A percentile compares a stretch with the other conserved stretches of the same genome.
Conservation (phyloP, 306 rosid species). For the Lathyrus tuberosus region DNA sequence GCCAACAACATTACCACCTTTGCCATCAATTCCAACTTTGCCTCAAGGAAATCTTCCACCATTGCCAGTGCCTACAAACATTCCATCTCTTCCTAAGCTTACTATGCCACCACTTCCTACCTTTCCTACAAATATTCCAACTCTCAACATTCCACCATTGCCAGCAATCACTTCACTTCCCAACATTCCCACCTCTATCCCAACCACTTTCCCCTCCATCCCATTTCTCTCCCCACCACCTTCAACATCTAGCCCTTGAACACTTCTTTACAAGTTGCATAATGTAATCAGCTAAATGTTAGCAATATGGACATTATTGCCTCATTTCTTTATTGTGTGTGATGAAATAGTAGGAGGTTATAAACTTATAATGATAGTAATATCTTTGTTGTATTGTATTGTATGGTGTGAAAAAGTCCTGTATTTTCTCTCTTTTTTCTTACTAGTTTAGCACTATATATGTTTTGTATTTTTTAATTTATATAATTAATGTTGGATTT, state of each 20-base stretch:
- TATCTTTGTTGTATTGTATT: slow-evolving; percentile 25
- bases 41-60: slow-evolving; percentile 18
- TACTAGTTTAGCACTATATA: neutral
- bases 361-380: neutral
- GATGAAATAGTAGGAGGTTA: neutral
- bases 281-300: too few species aligned
- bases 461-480: neutral
- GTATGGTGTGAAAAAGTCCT: neutral
- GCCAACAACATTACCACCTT: slow-evolving; percentile 19
- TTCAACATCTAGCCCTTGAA: slow-evolving; percentile 41
- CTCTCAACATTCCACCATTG: slow-evolving; percentile 27
- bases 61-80: neutral
- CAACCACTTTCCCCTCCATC: slow-evolving; percentile 36
- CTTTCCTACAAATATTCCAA: slow-evolving; percentile 12
- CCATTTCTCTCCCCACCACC: slow-evolving; percentile 51
- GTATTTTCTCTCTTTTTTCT: neutral
- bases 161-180: slow-evolving; percentile 18
- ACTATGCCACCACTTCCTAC: slow-evolving; percentile 39
- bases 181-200: slow-evolving; percentile 29
- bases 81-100: slow-evolving; percentile 14
- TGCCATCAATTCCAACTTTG: slow-evolving; percentile 28
- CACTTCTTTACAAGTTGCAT: neutral
- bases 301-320: neutral
- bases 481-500: neutral
- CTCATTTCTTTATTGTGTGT: neutral